These are phyloP conservation scores for Forsythia viridissima DNA, from an alignment of 257 asterid genomes.

Conservation along the genomic window DNA sequence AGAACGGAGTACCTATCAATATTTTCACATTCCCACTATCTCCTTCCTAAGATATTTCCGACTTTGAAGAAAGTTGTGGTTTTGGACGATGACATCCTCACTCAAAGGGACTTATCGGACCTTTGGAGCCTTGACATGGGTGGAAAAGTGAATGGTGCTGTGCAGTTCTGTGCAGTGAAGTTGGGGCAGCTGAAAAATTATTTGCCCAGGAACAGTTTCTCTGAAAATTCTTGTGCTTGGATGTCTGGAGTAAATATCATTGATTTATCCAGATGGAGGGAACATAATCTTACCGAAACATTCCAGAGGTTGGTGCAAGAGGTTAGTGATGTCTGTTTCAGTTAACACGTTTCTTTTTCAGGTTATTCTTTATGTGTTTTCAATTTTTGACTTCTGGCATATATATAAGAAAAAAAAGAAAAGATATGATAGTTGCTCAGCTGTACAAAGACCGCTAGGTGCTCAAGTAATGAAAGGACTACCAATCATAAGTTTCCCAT, in stretches of 20 bases:
- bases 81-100: conserved; percentile 85
- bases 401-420: not conserved
- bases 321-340: conserved; percentile 57
- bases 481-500: not conserved
- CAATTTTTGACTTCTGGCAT: conserved; percentile 4
- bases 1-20: conserved; percentile 75
- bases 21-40: conserved; percentile 82
- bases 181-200: conserved; percentile 60
- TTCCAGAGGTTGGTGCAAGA: conserved; percentile 61
- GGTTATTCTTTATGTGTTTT: conserved; percentile 10
- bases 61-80: conserved; percentile 75
- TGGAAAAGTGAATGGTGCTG: conserved; percentile 85
- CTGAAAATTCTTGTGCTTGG: conserved; percentile 83
- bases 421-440: not conserved
- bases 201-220: conserved; percentile 44
- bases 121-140: conserved; percentile 92
- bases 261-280: conserved; percentile 81
- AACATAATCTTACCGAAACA: conserved; percentile 55
- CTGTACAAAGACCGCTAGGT: not conserved
- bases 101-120: conserved; percentile 85
- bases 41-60: conserved; percentile 77
- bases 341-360: conserved; percentile 4
- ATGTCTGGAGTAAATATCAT: conserved; percentile 82
- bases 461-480: not conserved
- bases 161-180: conserved; percentile 66